phyloP scores from a whole-genome alignment of 345 rosid genomes.

The Populus ilicifolia region DNA sequence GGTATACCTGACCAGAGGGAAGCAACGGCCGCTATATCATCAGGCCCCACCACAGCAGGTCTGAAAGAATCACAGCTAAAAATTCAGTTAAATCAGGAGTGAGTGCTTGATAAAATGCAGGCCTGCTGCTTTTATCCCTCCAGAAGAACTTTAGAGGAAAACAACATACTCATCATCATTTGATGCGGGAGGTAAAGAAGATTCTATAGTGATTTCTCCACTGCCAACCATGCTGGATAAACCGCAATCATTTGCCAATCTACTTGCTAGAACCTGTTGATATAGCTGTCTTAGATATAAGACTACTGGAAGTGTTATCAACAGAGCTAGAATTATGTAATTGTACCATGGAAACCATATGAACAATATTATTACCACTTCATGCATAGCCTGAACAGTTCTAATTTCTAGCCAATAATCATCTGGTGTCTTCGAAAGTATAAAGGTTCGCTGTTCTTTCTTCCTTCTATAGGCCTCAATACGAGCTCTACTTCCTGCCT shows the following conservation, averaged over 20 bases:
- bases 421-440: slow-evolving; percentile 77
- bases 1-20: slow-evolving; percentile 98
- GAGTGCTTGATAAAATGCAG: slow-evolving; percentile 1
- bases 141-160: slow-evolving; percentile 8
- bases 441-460: slow-evolving; percentile 67
- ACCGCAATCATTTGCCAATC: slow-evolving; percentile 39
- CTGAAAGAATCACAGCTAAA: slow-evolving; percentile 43
- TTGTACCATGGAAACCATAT: background rate
- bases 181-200: slow-evolving; percentile 45
- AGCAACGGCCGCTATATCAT: slow-evolving; percentile 92
- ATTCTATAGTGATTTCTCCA: slow-evolving; percentile 45
- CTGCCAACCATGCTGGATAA: slow-evolving; percentile 40
- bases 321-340: slow-evolving; percentile 13
- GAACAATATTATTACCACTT: slow-evolving; percentile 58
- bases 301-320: slow-evolving; percentile 13
- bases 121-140: slow-evolving; percentile 4
- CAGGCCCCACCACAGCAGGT: slow-evolving; percentile 68
- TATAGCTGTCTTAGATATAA: slow-evolving; percentile 1
- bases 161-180: slow-evolving; percentile 60
- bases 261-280: slow-evolving; percentile 59
- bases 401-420: slow-evolving; percentile 98
- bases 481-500: slow-evolving; percentile 97
- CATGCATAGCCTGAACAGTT: slow-evolving; percentile 95
- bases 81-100: background rate
- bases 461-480: slow-evolving; percentile 76